Evolutionary conservation across 1,139 yeast species (phyloP), one percentile per base, ranked within the genome.

Genomic region (Magnusiomyces tetraspermus): DNA sequence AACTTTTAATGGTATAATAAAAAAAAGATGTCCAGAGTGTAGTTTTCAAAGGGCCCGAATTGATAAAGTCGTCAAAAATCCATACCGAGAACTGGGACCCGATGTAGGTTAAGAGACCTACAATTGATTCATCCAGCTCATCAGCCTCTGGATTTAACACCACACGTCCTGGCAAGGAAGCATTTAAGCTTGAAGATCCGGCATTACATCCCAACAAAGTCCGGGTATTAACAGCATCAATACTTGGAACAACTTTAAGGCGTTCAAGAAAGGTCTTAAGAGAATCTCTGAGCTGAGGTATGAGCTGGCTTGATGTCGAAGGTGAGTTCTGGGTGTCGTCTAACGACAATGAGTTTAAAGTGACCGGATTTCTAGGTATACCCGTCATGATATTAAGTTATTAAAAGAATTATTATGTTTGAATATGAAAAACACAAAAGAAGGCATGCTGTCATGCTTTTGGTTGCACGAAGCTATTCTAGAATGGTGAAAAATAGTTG

Each of bases 11-110:
- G 2, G 52, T 48, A 1, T 53, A 48, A 23, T 51, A 53, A 41
- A 54, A 49, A 28, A 56, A 52, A 4, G 51, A 41, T 1, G 42
- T 41, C 61, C 61, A 58, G n/a, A 57, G 49, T 36, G 42, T 48
- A n/a, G 45, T 49, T 24, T 58, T 53, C 37, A 55, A 48, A 4
- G 31, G 46, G 3, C 21, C 36, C 5, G 53, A 50, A 30, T 52
- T 38, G 17, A 46, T 41, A 30, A 55, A 51, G 26, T 53, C 54
- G n/a, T 41, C 38, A 40, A 53, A 51, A 15, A 54, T 51, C 57
- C 57, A 54, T 10, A 49, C 51, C 10, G 55, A 52, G 26, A 52
- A 55, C 44, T 48, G 45, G 15, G 60, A 48, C 8, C 57, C 52
- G 11, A 55, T 51, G 44, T 52, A 53, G 22, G 53, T 51, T 44